phyloP scores from a whole-genome alignment of 805 yeast genomes.

The Phaffomyces opuntiae region DNA sequence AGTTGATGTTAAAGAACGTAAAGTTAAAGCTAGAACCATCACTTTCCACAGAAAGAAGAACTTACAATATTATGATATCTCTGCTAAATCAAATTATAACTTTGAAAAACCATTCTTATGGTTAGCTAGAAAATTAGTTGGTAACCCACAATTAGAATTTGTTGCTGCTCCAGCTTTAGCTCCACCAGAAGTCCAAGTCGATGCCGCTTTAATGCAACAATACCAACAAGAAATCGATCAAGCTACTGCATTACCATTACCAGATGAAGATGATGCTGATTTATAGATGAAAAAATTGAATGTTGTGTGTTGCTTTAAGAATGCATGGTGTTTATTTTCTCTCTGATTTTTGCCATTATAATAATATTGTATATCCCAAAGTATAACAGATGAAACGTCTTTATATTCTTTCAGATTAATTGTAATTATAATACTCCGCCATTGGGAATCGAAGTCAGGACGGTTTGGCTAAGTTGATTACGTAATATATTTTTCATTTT shows the following conservation, averaged over 20 bases:
- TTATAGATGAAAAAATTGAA: constrained; percentile 41
- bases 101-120: constrained; percentile 99
- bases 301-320: neutral
- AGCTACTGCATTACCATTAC: constrained; percentile 99
- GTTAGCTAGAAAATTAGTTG: constrained; percentile 98
- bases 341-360: neutral
- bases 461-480: too few relatives aligned
- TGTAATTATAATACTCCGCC: too few relatives aligned
- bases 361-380: too few relatives aligned
- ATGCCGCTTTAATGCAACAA: constrained; percentile 92
- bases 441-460: too few relatives aligned
- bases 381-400: too few relatives aligned
- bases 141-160: constrained; percentile 96
- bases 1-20: constrained; percentile 99
- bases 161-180: constrained; percentile 99
- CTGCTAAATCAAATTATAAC: constrained; percentile 99
- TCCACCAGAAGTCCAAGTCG: constrained; percentile 99
- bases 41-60: constrained; percentile 99
- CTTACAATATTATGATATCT: constrained; percentile 98
- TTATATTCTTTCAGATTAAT: too few relatives aligned
- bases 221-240: constrained; percentile 99
- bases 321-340: neutral
- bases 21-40: constrained; percentile 99
- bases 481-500: neutral
- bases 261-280: constrained; percentile 99